phyloP scores from a whole-genome alignment of 1,284 basidiomycete species.

The Kalmanozyma brasiliensis region DNA sequence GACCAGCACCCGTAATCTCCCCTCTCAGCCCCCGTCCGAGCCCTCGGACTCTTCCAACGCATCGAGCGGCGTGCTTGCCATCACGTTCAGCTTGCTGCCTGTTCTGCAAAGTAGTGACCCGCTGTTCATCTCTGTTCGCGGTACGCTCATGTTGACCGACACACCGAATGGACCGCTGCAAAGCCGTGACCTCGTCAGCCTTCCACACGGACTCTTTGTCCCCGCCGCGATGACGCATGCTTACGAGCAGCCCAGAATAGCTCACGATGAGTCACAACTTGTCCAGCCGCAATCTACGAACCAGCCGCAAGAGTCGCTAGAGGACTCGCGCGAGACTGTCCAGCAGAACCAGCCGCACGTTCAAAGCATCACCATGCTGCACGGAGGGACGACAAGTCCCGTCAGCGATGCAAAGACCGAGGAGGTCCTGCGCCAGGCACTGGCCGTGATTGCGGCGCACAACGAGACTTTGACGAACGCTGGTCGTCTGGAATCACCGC shows the following conservation, averaged over 20 bases:
- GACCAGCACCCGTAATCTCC: constrained; percentile 7
- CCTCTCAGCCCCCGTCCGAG: constrained; percentile 21
- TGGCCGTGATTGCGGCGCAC: constrained; percentile 34
- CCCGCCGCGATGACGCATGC: constrained; percentile 8
- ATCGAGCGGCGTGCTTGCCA: constrained; percentile 11
- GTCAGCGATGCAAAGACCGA: constrained; percentile 5
- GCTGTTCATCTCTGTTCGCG: constrained; percentile 12
- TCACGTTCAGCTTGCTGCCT: constrained; percentile 31
- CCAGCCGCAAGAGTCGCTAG: constrained; percentile 16
- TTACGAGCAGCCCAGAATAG: not conserved
- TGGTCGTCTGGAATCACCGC: not conserved
- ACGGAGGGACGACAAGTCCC: not conserved
- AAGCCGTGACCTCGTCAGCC: not conserved
- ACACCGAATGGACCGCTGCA: not conserved
- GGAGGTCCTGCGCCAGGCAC: constrained; percentile 24
- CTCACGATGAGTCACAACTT: not conserved
- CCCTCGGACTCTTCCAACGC: not conserved
- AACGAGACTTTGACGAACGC: constrained; percentile 10
- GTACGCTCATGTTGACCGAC: constrained; percentile 1
- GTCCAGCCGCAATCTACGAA: not conserved
- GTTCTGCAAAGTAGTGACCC: constrained; percentile 28
- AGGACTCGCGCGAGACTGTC: constrained; percentile 29
- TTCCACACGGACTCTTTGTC: constrained; percentile 16
- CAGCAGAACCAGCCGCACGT: not conserved
- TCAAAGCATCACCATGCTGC: not conserved